phyloP scores from a whole-genome alignment of 495 filamentous ascomycete genomes.

The Xylaria sp. region DNA sequence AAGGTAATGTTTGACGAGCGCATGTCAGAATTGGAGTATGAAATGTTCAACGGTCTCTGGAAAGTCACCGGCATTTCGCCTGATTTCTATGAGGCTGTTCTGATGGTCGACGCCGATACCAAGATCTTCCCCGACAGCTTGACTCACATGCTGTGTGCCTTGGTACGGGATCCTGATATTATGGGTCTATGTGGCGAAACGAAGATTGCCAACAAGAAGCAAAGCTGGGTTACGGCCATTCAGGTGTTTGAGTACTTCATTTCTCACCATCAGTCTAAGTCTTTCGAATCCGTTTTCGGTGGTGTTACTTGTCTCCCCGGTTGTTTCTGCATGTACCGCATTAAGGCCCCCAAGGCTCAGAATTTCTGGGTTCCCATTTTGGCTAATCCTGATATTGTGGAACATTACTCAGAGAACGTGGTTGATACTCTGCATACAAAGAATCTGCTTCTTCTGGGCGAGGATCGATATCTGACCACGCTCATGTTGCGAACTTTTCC shows the following conservation, averaged over 20 bases:
- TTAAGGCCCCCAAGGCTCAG: slow-evolving; percentile 98
- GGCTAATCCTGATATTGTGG: slow-evolving; percentile 97
- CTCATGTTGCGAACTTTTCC: slow-evolving; percentile 99
- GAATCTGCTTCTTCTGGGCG: slow-evolving; percentile 92
- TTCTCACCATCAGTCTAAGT: slow-evolving; percentile 94
- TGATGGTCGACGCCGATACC: slow-evolving; percentile 99
- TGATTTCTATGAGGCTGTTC: slow-evolving; percentile 95
- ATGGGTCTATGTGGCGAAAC: slow-evolving; percentile 99
- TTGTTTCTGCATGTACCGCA: slow-evolving; percentile 99
- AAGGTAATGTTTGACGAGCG: slow-evolving; percentile 99
- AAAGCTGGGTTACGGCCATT: slow-evolving; percentile 96
- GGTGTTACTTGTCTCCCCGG: slow-evolving; percentile 99
- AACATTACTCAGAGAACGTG: slow-evolving; percentile 99
- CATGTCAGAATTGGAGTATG: slow-evolving; percentile 99
- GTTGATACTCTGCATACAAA: slow-evolving; percentile 99
- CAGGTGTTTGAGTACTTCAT: slow-evolving; percentile 99
- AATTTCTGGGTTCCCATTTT: slow-evolving; percentile 99
- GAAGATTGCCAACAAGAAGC: slow-evolving; percentile 98
- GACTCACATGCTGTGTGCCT: slow-evolving; percentile 98
- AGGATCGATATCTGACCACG: slow-evolving; percentile 96
- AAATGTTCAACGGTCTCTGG: slow-evolving; percentile 99
- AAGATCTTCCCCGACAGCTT: slow-evolving; percentile 98
- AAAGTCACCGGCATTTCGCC: slow-evolving; percentile 97
- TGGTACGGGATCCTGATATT: slow-evolving; percentile 99
- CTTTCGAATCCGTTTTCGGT: slow-evolving; percentile 98